Evolutionary conservation across 805 yeast genomes (phyloP), one percentile per base, ranked within the genome.

Genomic region (Metschnikowia shivogae): DNA sequence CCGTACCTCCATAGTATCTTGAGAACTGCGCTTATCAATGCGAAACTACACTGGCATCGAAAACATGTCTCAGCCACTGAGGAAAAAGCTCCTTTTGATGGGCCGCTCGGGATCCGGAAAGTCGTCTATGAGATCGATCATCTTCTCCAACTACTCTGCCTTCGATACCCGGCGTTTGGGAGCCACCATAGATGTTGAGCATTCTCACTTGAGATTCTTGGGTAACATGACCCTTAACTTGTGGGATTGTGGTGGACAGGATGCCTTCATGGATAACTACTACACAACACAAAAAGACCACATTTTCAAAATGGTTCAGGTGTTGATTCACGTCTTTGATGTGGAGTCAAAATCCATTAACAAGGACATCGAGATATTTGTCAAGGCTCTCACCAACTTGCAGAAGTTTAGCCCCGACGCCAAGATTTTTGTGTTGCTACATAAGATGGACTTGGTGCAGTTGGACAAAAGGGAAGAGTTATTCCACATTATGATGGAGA

Each of bases 171-270:
- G 98, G 52, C 74, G 98, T 46, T 67, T 93, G 11, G 98, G 98
- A 1, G 98, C 99, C 9, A 93, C 99, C 0, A 90, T 93, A 46
- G 99, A 93, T 60, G 97, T 93, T n/a, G 99, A 93, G 61, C 97
- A 93, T 61, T 89, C 97, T 2, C 96, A 92, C 66, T 68, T 93
- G 45, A 72, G 98, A 41, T 90, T 93, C 58, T 71, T 93, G 47
- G 97, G 97, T 1, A 90, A 92, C 62, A 89, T 93, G 95, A 89
- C 97, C 1, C 72, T 93, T 37, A 92, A 92, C 58, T 70, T 93
- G 19, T 90, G 98, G 98, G 99, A 93, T 64, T 93, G 99, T 67
- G 99, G 98, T 58, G 96, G 96, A 3, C 99, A 93, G 62, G 97
- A 93, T 63, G 89, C 86, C 2, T 93, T 90, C 55, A 90, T 93